Percentiles rank a stretch among this genome's conserved stretches.
Evolutionary conservation across 495 filamentous ascomycete species (phyloP).

Genomic region (Talaromyces thailandensis): DNA sequence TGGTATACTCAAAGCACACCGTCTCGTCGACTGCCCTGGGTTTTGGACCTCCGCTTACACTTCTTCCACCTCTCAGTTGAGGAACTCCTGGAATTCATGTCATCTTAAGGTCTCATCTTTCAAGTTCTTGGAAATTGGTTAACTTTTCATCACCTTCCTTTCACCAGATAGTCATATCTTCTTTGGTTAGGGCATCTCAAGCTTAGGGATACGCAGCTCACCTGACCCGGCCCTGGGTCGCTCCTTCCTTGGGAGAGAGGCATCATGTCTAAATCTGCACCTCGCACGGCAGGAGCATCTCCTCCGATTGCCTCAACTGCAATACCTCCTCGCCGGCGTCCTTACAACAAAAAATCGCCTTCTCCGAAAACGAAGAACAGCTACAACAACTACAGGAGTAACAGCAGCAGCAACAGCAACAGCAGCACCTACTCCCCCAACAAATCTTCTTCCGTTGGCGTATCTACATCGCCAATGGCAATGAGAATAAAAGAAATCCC

Average conservation of each 20-base stretch:
- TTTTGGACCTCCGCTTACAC: not conserved
- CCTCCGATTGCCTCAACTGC: not conserved
- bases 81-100: not conserved
- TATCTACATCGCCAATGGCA: not conserved
- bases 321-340: not conserved
- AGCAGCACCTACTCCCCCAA: not conserved
- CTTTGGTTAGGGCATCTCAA: not conserved
- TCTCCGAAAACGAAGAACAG: not conserved
- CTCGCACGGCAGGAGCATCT: not conserved
- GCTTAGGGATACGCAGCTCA: not conserved
- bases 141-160: not conserved
- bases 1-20: not conserved
- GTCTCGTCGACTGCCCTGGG: not conserved
- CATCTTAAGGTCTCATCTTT: not conserved
- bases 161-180: not conserved
- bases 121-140: not conserved
- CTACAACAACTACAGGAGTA: not conserved
- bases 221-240: not conserved
- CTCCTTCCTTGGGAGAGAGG: not conserved
- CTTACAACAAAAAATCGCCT: not conserved
- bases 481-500: not conserved
- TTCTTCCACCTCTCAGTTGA: not conserved
- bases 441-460: not conserved
- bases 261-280: not conserved
- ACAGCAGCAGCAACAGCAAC: not conserved